Evolutionary conservation across 352 stramenopile genomes (phyloP).

Genomic region (Globisporangium abappressorium): DNA sequence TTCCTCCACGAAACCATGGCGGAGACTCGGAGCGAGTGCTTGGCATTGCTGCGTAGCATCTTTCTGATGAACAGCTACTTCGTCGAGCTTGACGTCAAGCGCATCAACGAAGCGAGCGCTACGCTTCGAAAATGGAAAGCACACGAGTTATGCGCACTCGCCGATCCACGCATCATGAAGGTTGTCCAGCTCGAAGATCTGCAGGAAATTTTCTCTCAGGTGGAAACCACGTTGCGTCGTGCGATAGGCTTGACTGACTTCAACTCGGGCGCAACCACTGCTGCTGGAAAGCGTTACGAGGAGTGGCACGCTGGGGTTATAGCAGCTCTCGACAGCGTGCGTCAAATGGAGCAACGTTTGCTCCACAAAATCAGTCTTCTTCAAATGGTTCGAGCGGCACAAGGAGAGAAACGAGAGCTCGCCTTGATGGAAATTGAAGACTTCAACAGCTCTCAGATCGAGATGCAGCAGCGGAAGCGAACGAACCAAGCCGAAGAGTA

Average conservation of each 20-base stretch:
- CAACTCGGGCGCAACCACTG: constrained; percentile 26
- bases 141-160: constrained; percentile 32
- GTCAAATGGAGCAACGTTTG: constrained; percentile 31
- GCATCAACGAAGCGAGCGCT: constrained; percentile 38
- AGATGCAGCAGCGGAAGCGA: constrained; percentile 14
- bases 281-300: constrained; percentile 39
- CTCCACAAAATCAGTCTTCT: constrained; percentile 36
- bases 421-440: constrained; percentile 42
- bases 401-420: constrained; percentile 31
- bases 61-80: constrained; percentile 61
- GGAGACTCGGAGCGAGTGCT: constrained; percentile 37
- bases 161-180: constrained; percentile 36
- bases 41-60: constrained; percentile 40
- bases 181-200: constrained; percentile 39
- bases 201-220: constrained; percentile 26
- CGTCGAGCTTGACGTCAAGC: constrained; percentile 45
- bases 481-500: constrained; percentile 25
- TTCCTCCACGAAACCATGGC: constrained; percentile 43
- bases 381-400: constrained; percentile 25
- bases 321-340: constrained; percentile 28
- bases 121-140: constrained; percentile 32
- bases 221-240: constrained; percentile 32
- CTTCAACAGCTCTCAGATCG: constrained; percentile 22
- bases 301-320: constrained; percentile 44
- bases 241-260: constrained; percentile 55